Conservation (phyloP, 2,329 filamentous ascomycete species). For the Ophiostoma montium region DNA sequence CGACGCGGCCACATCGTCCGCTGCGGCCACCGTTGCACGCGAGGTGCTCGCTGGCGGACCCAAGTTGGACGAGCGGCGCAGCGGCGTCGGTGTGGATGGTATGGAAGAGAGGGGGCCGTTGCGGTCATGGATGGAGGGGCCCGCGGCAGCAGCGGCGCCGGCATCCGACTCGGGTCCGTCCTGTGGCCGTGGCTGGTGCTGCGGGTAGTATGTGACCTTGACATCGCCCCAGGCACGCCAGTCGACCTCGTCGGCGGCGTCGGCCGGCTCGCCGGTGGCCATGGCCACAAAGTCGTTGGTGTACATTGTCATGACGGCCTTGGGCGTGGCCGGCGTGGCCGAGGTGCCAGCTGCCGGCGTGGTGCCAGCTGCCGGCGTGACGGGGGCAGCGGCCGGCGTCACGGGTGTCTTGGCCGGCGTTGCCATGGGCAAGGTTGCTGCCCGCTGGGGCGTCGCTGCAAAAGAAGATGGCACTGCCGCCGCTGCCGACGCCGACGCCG, state of each 20-base stretch:
- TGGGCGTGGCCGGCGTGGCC: slow-evolving; percentile 15
- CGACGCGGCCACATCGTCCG: slow-evolving; percentile 31
- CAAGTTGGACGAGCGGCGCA: slow-evolving; percentile 53
- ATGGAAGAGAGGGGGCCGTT: slow-evolving; percentile 24
- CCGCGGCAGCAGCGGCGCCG: too few species aligned
- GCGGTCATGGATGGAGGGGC: not conserved
- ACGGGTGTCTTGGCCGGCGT: not conserved
- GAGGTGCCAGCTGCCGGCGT: slow-evolving; percentile 32
- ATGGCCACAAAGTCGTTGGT: slow-evolving; percentile 76
- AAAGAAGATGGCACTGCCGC: slow-evolving; percentile 3
- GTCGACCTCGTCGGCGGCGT: slow-evolving; percentile 16
- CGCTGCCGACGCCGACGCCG: slow-evolving; percentile 28
- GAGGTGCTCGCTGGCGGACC: slow-evolving; percentile 18
- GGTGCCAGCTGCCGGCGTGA: slow-evolving; percentile 41
- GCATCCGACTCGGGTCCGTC: slow-evolving; percentile 5
- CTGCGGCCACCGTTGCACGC: slow-evolving; percentile 20
- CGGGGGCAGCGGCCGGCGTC: slow-evolving; percentile 17
- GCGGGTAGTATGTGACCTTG: slow-evolving; percentile 63
- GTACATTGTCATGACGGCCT: slow-evolving; percentile 46
- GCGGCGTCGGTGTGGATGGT: slow-evolving; percentile 61
- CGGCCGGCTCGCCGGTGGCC: slow-evolving; percentile 33
- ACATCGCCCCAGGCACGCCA: slow-evolving; percentile 76
- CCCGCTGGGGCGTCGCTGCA: not conserved
- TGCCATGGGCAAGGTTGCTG: not conserved
- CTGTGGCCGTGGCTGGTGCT: slow-evolving; percentile 18